Base-by-base conservation (phyloP, 805 yeast genomes). In the Saturnispora zaruensis region DNA sequence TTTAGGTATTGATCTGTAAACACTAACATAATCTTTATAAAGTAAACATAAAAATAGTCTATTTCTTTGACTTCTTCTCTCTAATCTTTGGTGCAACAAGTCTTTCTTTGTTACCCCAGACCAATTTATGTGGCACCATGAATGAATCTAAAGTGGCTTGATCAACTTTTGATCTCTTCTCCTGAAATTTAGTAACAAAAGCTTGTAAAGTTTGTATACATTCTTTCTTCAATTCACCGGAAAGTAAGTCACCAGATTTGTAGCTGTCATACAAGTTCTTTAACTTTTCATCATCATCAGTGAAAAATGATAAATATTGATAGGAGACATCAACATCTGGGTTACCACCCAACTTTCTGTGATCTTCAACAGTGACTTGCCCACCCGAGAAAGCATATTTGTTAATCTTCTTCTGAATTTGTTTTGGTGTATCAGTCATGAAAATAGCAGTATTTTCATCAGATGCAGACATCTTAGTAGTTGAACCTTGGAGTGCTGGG, bases 321-420 rank as follows among this genome's bases (percentile, higher is more conserved):
- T 73, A 93, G 2, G 99, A 87, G 50, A 93, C 96, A 66, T 93
- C 99, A 33, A 90, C 84, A 56, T 91, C 97, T 44, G 96, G 95
- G 64, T 93, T 76, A 62, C 98, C 99, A 50, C 99, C 99, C 49
- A 74, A 72, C 66, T 74, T 73, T 68, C 96, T 81, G 71, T 93
- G 99, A 60, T 88, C 96, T 66, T 93, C 99, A 44, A 85, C 70
- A 3, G 95, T 77, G 38, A 78, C 84, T 65, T 81, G 78, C 55
- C 99, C 99, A 56, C 99, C 99, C 47, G 95, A 84, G 68, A 93
- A 93, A 6, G 97, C 99, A 65, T 88, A 85, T 68, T 90, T 93
- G 74, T 93, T 93, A 67, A 93, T 84, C 69, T 93, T 93, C 76
- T 88, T 93, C 65, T 86, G 84, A 56, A 93, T 86, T 71, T 87